phyloP scores from a whole-genome alignment of 2,329 filamentous ascomycete species.

The Ceratocystis variospora region DNA sequence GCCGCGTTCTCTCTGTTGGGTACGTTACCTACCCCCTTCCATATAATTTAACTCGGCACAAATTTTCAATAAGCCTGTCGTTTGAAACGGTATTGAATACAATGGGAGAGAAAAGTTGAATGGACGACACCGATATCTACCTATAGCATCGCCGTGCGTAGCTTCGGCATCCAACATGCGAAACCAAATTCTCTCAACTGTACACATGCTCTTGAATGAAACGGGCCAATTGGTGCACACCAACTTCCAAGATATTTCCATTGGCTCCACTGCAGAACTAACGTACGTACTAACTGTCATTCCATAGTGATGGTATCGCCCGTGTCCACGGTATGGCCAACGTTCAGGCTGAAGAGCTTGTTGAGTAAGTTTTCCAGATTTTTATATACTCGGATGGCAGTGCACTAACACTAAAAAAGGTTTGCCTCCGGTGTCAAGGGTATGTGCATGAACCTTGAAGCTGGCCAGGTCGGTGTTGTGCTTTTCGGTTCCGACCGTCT shows the following conservation, averaged over 20 bases:
- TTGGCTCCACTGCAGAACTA: background rate
- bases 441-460: conserved; percentile 99
- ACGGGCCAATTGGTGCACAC: background rate
- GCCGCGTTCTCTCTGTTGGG: conserved; percentile 96
- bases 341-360: conserved; percentile 99
- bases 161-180: background rate
- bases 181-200: conserved; percentile 1
- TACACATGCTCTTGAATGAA: background rate
- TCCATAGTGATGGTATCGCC: conserved; percentile 91
- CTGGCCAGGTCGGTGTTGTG: conserved; percentile 99
- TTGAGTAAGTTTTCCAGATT: conserved; percentile 63
- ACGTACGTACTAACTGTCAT: conserved; percentile 13
- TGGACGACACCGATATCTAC: background rate
- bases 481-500: conserved; percentile 99
- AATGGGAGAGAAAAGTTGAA: background rate
- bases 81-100: background rate
- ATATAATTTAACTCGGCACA: background rate
- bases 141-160: background rate
- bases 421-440: conserved; percentile 99
- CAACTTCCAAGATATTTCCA: background rate
- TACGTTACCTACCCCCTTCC: conserved; percentile 43
- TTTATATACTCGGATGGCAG: background rate
- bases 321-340: conserved; percentile 99
- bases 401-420: conserved; percentile 35
- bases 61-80: background rate